Conservation (phyloP, 768 basidiomycete species). For the Tylopilus subfusipes region DNA sequence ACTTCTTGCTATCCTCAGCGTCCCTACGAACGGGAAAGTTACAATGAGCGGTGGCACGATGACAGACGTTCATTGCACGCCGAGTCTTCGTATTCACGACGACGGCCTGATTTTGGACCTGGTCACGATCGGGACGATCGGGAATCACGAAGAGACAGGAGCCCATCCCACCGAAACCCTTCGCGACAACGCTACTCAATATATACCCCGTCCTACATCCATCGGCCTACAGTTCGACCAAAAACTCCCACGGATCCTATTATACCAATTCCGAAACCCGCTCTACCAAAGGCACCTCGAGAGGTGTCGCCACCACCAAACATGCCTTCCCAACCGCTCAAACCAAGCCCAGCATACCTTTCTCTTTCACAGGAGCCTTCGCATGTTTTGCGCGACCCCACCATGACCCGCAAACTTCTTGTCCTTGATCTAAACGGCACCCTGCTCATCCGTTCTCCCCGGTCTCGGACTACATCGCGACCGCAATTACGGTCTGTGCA, state of each 20-base stretch:
- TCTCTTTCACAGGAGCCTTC: constrained; percentile 31
- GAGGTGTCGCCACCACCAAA: constrained; percentile 1
- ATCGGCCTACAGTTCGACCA: constrained; percentile 7
- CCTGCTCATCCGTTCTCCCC: constrained; percentile 54
- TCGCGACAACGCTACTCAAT: constrained; percentile 11
- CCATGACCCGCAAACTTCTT: constrained; percentile 54
- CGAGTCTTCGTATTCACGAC: constrained; percentile 13
- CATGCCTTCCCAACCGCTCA: neutral
- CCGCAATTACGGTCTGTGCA: constrained; percentile 40
- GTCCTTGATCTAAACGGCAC: constrained; percentile 69
- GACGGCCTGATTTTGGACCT: constrained; percentile 2
- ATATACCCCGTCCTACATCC: constrained; percentile 6
- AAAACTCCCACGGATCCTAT: constrained; percentile 5
- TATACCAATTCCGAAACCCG: neutral
- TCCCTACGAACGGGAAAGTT: constrained; percentile 3
- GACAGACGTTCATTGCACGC: constrained; percentile 6
- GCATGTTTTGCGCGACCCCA: constrained; percentile 20
- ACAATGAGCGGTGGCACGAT: constrained; percentile 11
- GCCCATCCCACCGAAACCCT: neutral
- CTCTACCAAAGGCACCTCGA: neutral
- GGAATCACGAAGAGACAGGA: constrained; percentile 6
- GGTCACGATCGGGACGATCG: constrained; percentile 3
- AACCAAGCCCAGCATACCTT: constrained; percentile 38
- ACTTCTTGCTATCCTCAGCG: constrained; percentile 4
- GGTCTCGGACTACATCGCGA: constrained; percentile 15